These are phyloP conservation scores for Candida hungchunana DNA, from an alignment of 805 yeast genomes.

Conservation along the genomic window DNA sequence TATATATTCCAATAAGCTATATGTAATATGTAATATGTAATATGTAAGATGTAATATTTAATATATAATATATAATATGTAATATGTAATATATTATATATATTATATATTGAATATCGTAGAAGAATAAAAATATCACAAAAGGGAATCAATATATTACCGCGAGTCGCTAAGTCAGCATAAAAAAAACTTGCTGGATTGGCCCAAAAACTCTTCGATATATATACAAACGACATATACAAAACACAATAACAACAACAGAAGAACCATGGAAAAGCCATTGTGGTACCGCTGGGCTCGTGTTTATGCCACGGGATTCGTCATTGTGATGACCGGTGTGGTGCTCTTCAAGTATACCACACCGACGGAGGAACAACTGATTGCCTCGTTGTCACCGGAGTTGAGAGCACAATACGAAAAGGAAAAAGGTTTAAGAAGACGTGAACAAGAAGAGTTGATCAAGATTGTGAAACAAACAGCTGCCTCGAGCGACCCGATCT, in stretches of 20 bases:
- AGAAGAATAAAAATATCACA: too few relatives aligned
- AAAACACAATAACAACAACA: too few relatives aligned
- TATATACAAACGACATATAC: too few relatives aligned
- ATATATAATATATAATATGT: too few relatives aligned
- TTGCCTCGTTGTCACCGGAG: conserved; percentile 77
- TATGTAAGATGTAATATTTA: too few relatives aligned
- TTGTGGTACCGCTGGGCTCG: conserved; percentile 58
- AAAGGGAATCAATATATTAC: too few relatives aligned
- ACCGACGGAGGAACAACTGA: conserved; percentile 80
- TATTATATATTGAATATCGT: too few relatives aligned
- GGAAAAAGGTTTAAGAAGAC: conserved; percentile 54
- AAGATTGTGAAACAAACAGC: conserved; percentile 61
- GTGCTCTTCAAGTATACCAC: conserved; percentile 66
- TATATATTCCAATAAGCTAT: too few relatives aligned
- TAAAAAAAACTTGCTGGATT: conserved; percentile 10
- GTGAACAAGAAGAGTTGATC: conserved; percentile 68
- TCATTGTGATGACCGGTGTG: conserved; percentile 70
- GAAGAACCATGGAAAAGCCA: conserved; percentile 29
- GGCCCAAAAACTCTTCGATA: conserved; percentile 4
- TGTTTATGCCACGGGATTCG: conserved; percentile 56
- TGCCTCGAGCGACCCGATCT: conserved; percentile 69
- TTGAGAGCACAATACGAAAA: conserved; percentile 68
- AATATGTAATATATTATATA: too few relatives aligned
- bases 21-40: too few relatives aligned
- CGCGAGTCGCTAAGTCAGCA: conserved; percentile 6